Percentiles rank a stretch among this genome's conserved stretches.
Evolutionary conservation across 495 filamentous ascomycete genomes (phyloP).

Genomic region (Talaromyces ruber): DNA sequence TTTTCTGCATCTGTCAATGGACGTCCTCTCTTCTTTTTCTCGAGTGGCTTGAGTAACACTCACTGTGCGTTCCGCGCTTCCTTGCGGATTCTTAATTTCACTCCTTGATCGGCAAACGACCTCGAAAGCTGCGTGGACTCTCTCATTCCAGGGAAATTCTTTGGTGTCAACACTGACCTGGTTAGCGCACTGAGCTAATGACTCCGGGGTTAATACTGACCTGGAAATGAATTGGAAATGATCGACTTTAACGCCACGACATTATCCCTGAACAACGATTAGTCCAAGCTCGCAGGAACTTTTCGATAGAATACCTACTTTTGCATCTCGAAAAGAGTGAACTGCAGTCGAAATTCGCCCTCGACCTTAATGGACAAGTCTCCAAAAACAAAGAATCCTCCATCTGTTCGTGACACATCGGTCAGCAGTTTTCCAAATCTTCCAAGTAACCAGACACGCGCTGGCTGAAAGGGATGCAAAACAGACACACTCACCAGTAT

Average conservation of each 20-base stretch:
- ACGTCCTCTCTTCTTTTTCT: neutral
- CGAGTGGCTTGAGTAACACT: constrained; percentile 11
- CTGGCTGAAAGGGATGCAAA: neutral
- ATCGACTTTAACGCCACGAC: constrained; percentile 63
- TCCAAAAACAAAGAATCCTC: constrained; percentile 94
- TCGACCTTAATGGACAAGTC: constrained; percentile 82
- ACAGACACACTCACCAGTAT: constrained; percentile 48
- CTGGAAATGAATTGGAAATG: constrained; percentile 65
- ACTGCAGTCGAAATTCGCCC: constrained; percentile 71
- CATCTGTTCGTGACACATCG: constrained; percentile 46
- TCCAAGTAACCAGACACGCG: neutral
- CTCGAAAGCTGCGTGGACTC: constrained; percentile 90
- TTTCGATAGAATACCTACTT: constrained; percentile 41
- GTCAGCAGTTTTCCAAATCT: neutral
- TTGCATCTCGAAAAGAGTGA: constrained; percentile 78
- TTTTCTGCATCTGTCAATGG: constrained; percentile 24
- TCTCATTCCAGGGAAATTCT: constrained; percentile 77
- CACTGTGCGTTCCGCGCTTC: constrained; percentile 58
- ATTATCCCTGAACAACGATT: constrained; percentile 22
- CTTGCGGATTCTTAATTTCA: constrained; percentile 82
- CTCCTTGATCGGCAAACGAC: constrained; percentile 92
- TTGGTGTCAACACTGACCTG: constrained; percentile 55
- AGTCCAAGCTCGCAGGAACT: neutral
- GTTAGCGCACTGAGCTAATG: constrained; percentile 12
- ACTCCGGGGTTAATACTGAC: constrained; percentile 25